Base-by-base conservation (phyloP, 257 asterid species). In the Nicotiana knightiana region DNA sequence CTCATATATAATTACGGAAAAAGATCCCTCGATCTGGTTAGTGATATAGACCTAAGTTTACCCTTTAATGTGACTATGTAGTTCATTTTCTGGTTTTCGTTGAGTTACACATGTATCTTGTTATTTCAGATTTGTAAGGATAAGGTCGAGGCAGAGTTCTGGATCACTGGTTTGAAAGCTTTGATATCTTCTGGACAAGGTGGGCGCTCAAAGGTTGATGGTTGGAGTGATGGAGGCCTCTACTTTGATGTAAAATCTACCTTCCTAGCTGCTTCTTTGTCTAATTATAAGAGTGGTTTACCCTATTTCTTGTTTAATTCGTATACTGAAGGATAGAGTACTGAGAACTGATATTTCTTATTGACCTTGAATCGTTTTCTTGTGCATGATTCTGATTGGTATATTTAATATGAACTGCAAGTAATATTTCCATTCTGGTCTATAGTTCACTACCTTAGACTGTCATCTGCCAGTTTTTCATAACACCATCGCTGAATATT, bases 11-110 rank as follows among this genome's bases (percentile, higher is more conserved):
- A 88, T 90, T 87, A 92, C 93, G 98, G 99, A 73, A 91, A 92
- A 89, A 89, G 97, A 91, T 95, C 99, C 77, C 97, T 93, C 64
- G 99, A 95, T 88, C 91, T 95, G 98, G 98, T 95, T 79, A 79
- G 97, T 90, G 87, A 79, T 65, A 33, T 75, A 17, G 51, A n/a
- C 75, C 78, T 32, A 81, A 57, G 66, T n/a, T 81, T 9, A 57
- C 55, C 26, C 43, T 39, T 51, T 7, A 21, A 77, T 43, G 51
- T 57, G 28, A 54, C 48, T 65, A 51, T 18, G 18, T 30, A 4
- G 26, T 55, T 61, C 67, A 81, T 75, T 48, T 26, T 79, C 61
- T 86, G 30, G 57, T 62, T 68, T 84, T 48, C 75, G 62, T 84
- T 80, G 9, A 71, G 64, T 75, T 57, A 16, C 75, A 78, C 48